A percentile compares a stretch with the other conserved stretches of the same genome.
Conservation (phyloP, 352 stramenopile genomes). For the Hyaloperonospora arabidopsidis region DNA sequence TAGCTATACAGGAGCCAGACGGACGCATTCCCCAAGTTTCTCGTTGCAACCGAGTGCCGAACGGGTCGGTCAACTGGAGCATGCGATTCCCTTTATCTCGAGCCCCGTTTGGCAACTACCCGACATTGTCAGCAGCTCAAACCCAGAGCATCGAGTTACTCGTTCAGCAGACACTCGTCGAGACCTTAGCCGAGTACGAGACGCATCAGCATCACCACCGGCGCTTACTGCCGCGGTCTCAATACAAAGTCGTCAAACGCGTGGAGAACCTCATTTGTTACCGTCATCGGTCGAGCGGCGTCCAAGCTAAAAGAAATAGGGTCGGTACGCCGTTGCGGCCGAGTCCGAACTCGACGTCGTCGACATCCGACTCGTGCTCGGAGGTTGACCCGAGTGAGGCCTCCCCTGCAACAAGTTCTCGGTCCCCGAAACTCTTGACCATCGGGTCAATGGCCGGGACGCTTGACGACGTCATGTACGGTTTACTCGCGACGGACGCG, state of each 20-base stretch:
- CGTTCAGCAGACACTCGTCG: slow-evolving; percentile 17
- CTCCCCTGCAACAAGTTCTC: too few relatives aligned
- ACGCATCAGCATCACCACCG: slow-evolving; percentile 13
- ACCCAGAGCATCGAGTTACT: slow-evolving; percentile 12
- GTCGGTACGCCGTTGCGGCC: too few relatives aligned
- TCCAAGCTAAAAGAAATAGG: not conserved
- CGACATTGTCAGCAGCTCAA: slow-evolving; percentile 12
- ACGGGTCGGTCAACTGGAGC: too few relatives aligned
- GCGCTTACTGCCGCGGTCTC: slow-evolving; percentile 12
- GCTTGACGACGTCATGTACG: slow-evolving; percentile 53
- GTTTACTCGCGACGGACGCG: slow-evolving; percentile 28
- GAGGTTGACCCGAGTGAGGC: too few relatives aligned
- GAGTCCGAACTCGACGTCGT: slow-evolving; percentile 2
- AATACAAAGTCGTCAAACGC: slow-evolving; percentile 36
- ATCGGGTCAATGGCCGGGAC: slow-evolving; percentile 33
- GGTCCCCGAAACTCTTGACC: slow-evolving; percentile 28
- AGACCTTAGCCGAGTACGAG: slow-evolving; percentile 30
- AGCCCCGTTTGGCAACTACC: slow-evolving; percentile 22
- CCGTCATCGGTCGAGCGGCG: slow-evolving; percentile 14
- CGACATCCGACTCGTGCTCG: slow-evolving; percentile 7
- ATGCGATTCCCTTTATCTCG: slow-evolving; percentile 30
- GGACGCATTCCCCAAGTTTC: too few relatives aligned
- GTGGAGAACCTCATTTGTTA: slow-evolving; percentile 33
- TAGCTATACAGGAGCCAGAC: too few relatives aligned
- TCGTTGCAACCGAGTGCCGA: too few relatives aligned